These are phyloP conservation scores for Venturia oleaginea DNA, from an alignment of 2,329 filamentous ascomycete genomes.

Conservation along the genomic window DNA sequence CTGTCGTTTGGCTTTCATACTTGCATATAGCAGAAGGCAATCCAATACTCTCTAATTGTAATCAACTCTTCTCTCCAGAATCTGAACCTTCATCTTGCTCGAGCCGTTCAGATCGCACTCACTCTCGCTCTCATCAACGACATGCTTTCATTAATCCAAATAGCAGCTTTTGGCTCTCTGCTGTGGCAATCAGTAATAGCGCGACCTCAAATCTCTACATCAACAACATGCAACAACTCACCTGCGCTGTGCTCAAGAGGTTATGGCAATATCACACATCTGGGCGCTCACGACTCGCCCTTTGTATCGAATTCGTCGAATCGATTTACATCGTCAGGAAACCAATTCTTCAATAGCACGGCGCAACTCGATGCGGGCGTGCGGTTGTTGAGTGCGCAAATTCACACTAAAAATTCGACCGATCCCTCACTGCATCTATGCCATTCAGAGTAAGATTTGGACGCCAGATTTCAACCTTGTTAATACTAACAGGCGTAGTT, in stretches of 20 bases:
- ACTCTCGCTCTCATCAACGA: not conserved
- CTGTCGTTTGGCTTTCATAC: not conserved
- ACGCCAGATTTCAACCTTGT: not conserved
- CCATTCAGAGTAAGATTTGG: slow-evolving; percentile 45
- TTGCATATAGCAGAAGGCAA: not conserved
- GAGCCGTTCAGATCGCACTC: not conserved
- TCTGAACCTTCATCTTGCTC: not conserved
- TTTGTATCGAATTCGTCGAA: slow-evolving; percentile 59
- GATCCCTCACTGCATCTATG: slow-evolving; percentile 52
- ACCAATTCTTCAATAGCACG: slow-evolving; percentile 67
- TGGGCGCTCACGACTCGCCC: slow-evolving; percentile 66
- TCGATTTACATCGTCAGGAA: slow-evolving; percentile 54
- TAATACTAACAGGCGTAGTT: slow-evolving; percentile 25
- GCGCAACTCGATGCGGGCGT: slow-evolving; percentile 62
- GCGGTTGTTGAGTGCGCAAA: slow-evolving; percentile 61
- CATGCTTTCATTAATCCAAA: not conserved
- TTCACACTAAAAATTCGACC: slow-evolving; percentile 48
- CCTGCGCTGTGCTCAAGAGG: slow-evolving; percentile 59
- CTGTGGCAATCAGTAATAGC: slow-evolving; percentile 19
- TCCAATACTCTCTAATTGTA: not conserved
- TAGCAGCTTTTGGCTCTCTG: not conserved
- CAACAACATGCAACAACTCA: slow-evolving; percentile 68
- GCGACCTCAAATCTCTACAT: slow-evolving; percentile 10
- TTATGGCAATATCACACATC: slow-evolving; percentile 69
- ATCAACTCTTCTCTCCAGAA: not conserved